Evolutionary conservation across 2,329 filamentous ascomycete genomes (phyloP), one percentile per base, ranked within the genome.

Genomic region (Arthrobotrys sinensis): DNA sequence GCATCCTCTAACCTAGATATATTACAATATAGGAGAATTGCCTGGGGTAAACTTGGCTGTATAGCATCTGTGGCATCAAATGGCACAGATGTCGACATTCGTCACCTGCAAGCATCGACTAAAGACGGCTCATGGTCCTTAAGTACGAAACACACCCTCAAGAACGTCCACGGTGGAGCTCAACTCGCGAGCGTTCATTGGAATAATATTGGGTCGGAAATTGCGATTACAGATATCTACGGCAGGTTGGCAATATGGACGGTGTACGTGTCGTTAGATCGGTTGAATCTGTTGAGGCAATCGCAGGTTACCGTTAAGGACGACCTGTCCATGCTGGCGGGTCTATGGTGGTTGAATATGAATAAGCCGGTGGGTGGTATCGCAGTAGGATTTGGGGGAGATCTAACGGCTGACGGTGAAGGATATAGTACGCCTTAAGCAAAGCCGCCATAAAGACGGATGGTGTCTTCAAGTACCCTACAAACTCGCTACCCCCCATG

Each of bases 31-130:
- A 96, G 94, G 83, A 90, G 90, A 80, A 88, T 97, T 67, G 90
- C 92, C 34, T 98, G 95, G 94, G 97, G 95, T 10, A 94, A 91
- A 82, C 89, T 90, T 78, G 95, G 95, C 50, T 93, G 91, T 76
- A 93, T 98, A 80, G 94, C 94, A 32, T 91, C 91, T 67, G 91
- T 98, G 80, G 89, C 91, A 19, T 85, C 89, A 14, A 91, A 94
- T 84, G 92, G 92, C 32, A 88, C 88, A 57, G 88, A 87, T 12
- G 86, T 97, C 65, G 90, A 92, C 82, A 87, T 97, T 53, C 90
- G 91, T 76, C 91, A 93, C 82, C 87, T 97, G 63, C 88, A 89
- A 38, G 91, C 91, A 82, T 87, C 90, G 80, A 88, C 90, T 0
- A 87, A 90, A 11, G 88, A 91, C 84, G 93, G 91, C 1, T 87